Percentiles rank a stretch among this genome's conserved stretches.
Evolutionary conservation across 2,329 filamentous ascomycete genomes (phyloP).

Genomic region (Sporothrix variecibatus): DNA sequence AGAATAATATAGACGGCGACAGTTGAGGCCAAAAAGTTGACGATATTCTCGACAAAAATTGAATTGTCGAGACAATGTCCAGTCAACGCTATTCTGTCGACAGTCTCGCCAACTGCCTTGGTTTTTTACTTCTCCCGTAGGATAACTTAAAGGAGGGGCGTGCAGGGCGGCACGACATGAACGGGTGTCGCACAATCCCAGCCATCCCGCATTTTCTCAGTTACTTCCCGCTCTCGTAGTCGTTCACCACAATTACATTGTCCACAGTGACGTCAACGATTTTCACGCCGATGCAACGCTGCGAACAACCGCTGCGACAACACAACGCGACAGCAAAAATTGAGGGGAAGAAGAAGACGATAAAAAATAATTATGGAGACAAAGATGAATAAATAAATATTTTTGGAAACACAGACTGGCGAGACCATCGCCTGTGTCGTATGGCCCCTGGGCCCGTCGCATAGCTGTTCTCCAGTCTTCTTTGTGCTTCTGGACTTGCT

Average conservation of each 20-base stretch:
- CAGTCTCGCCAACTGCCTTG: too few relatives aligned
- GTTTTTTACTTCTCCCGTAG: not conserved
- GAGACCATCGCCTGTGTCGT: not conserved
- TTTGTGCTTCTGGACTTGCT: not conserved
- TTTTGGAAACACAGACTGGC: not conserved
- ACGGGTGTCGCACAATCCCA: not conserved
- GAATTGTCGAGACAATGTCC: not conserved
- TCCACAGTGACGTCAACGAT: constrained; percentile 20
- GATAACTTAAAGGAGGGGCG: not conserved
- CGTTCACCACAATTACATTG: not conserved
- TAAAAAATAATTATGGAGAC: not conserved
- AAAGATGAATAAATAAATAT: not conserved
- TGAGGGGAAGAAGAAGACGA: too few relatives aligned
- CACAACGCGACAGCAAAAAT: not conserved
- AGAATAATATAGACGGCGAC: too few relatives aligned
- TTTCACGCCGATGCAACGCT: not conserved
- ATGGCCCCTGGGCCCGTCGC: not conserved
- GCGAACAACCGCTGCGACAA: not conserved
- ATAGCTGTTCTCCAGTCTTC: not conserved
- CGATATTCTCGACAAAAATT: too few relatives aligned
- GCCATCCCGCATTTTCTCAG: too few relatives aligned
- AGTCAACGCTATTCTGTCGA: not conserved
- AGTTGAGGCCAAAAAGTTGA: too few relatives aligned
- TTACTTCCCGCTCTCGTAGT: too few relatives aligned
- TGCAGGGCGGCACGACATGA: not conserved